Conservation (phyloP, 2,329 filamentous ascomycete genomes). For the Apiospora marii region DNA sequence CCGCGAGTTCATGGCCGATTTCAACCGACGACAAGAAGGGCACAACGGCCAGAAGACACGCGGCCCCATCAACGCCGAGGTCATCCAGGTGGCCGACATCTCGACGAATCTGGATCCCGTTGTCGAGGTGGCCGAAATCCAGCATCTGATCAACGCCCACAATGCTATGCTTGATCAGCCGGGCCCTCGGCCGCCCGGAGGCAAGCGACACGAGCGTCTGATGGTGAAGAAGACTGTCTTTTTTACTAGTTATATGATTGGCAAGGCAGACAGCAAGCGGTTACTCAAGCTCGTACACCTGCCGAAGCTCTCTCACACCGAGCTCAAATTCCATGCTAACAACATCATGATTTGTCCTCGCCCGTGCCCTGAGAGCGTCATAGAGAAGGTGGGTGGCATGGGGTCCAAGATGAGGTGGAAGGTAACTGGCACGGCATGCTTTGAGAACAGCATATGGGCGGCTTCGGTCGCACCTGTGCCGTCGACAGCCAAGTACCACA, state of each 20-base stretch:
- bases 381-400: conserved; percentile 87
- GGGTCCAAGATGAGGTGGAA: conserved; percentile 86
- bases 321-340: conserved; percentile 84
- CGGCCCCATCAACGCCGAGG: conserved; percentile 76
- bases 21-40: conserved; percentile 68
- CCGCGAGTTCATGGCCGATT: conserved; percentile 80
- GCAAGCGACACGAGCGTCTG: conserved; percentile 54
- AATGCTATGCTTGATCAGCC: conserved; percentile 65
- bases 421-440: conserved; percentile 77
- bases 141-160: conserved; percentile 88
- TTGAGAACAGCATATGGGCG: conserved; percentile 88
- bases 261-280: conserved; percentile 72
- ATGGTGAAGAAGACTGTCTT: conserved; percentile 87
- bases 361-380: conserved; percentile 73
- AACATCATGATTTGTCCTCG: conserved; percentile 89
- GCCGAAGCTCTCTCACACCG: conserved; percentile 70
- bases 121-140: conserved; percentile 58
- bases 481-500: conserved; percentile 72
- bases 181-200: conserved; percentile 45
- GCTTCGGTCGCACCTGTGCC: conserved; percentile 79
- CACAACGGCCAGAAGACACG: conserved; percentile 61
- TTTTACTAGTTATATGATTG: conserved; percentile 91
- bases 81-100: conserved; percentile 84
- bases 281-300: conserved; percentile 75
- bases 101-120: conserved; percentile 58